Evolutionary conservation across 164 flowering plant species (phyloP).

Genomic region (Akebia trifoliata): DNA sequence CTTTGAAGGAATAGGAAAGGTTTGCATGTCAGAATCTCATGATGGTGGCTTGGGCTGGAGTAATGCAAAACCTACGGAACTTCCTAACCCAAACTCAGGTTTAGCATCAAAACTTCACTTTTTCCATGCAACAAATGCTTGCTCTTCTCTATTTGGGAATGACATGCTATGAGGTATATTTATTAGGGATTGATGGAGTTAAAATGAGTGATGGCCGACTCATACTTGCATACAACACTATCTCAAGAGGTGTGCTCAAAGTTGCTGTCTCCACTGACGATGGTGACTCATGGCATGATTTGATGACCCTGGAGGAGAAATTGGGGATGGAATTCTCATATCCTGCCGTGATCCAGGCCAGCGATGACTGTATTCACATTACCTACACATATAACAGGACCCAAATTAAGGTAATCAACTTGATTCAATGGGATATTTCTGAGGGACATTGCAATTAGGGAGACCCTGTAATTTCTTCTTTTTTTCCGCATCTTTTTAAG

Average conservation of each 20-base stretch:
- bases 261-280: conserved; percentile 69
- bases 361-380: conserved; percentile 62
- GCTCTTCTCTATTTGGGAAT: background rate
- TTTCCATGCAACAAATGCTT: background rate
- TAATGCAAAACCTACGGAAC: conserved; percentile 59
- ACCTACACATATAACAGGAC: conserved; percentile 79
- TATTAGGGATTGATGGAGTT: conserved; percentile 84
- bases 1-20: conserved; percentile 47
- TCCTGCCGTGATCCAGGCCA: conserved; percentile 81
- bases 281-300: conserved; percentile 82
- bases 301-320: conserved; percentile 61
- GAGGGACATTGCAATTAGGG: background rate
- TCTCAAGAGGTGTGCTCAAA: conserved; percentile 76
- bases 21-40: conserved; percentile 83
- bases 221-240: conserved; percentile 72
- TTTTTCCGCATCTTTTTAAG: background rate
- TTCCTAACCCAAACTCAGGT: conserved; percentile 97
- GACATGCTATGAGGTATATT: conserved; percentile 1
- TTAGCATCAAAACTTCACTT: background rate
- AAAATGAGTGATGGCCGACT: conserved; percentile 70
- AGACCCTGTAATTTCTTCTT: background rate
- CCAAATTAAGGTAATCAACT: conserved; percentile 63
- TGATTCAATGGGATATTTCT: background rate
- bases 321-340: conserved; percentile 82
- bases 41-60: conserved; percentile 81